Evolutionary conservation across 805 yeast species (phyloP).

Genomic region (Wickerhamomyces canadensis): DNA sequence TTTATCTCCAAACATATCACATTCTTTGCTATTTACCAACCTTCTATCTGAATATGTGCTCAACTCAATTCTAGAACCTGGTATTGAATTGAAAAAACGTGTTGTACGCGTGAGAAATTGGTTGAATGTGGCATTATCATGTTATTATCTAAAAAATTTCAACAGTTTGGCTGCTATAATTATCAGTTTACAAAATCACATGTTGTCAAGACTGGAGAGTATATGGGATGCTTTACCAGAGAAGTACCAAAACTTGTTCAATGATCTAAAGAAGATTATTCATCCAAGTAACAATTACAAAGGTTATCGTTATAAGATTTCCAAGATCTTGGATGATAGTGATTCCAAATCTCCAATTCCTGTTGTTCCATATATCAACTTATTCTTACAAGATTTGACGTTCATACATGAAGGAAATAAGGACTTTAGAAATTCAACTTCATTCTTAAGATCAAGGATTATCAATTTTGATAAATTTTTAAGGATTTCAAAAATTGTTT

Average conservation of each 20-base stretch:
- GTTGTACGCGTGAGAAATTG: constrained; percentile 55
- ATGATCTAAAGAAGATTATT: constrained; percentile 59
- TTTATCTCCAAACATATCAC: constrained; percentile 57
- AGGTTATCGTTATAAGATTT: constrained; percentile 60
- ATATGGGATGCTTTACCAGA: constrained; percentile 55
- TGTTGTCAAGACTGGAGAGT: constrained; percentile 54
- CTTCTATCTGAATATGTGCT: constrained; percentile 65
- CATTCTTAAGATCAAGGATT: constrained; percentile 40
- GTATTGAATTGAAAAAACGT: constrained; percentile 41
- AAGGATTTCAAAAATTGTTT: constrained; percentile 58
- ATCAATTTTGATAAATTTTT: constrained; percentile 72
- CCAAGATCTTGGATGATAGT: constrained; percentile 43
- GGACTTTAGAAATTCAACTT: constrained; percentile 55
- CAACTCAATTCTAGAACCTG: constrained; percentile 59
- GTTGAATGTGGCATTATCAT: constrained; percentile 69
- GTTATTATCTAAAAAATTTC: constrained; percentile 67
- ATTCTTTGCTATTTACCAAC: constrained; percentile 63
- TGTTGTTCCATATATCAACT: constrained; percentile 69
- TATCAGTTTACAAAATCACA: constrained; percentile 69
- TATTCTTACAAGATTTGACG: constrained; percentile 73
- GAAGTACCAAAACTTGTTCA: constrained; percentile 57
- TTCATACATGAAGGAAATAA: constrained; percentile 81
- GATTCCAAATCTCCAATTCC: constrained; percentile 41
- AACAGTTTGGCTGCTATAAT: constrained; percentile 76
- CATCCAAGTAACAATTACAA: constrained; percentile 72